Evolutionary conservation across 441 rosid species (phyloP), one percentile per base, ranked within the genome.

Genomic region (Euphorbia schlechtendalii): DNA sequence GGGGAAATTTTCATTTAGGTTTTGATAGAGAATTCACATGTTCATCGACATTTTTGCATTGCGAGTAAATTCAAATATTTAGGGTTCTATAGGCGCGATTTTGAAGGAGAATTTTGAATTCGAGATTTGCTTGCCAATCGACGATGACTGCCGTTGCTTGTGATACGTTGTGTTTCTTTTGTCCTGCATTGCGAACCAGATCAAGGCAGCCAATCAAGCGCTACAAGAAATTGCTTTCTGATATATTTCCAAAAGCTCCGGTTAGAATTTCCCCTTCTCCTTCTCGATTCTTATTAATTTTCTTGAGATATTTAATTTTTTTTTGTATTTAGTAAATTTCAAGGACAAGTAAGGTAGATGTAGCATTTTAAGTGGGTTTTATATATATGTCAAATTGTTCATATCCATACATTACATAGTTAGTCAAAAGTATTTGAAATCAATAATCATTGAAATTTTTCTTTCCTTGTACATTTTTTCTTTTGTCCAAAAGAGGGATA

Each of bases 151-250:
- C 75, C 15, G 73, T 87, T 14, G 86, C 72, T 0, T 83, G 88
- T 48, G 94, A 73, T 72, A 79, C 74, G 63, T 54, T 85, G 45
- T 85, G 91, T 70, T 83, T 76, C 77, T 84, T 80, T 68, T 81
- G 92, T 66, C 91, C 93, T 3, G 68, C 88, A 14, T 75, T 89
- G 68, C 80, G 89, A 0, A 75, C 88, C 9, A 83, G 93, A 78
- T 89, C 96, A 28, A 80, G 91, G 76, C 91, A 87, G 62, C 93
- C 93, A 10, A 82, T 87, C 20, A 85, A 82, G 68, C 82, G 96
- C 63, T 86, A 85, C 80, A 86, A 89, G 78, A 85, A 84, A 64
- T 77, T 89, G 72, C 83, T 89, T 38, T 70, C 88, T 57, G 87
- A 85, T 13, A 86, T 89, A 24, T 85, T 82, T 65, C 86, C 85